Evolutionary conservation across 768 basidiomycete genomes (phyloP), one percentile per base, ranked within the genome.

Genomic region (Hygrocybe coccinea): DNA sequence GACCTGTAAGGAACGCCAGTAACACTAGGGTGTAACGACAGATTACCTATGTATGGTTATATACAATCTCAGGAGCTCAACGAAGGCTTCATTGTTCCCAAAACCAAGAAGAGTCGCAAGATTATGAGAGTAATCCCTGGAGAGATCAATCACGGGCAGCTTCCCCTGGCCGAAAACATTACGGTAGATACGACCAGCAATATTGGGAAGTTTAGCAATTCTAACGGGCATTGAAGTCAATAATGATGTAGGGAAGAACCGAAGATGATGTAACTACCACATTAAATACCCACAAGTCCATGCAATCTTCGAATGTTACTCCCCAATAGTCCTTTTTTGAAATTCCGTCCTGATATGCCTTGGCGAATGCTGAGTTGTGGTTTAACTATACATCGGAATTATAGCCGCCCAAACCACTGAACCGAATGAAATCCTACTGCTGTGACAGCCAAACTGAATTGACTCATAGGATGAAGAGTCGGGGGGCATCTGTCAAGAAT

Each of bases 241-340:
- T 37, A 33, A 50, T 6, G 7, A 17, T 10, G 41, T n/a, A 17
- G 58, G n/a, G 21, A 35, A 14, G 6, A 7, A 47, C 51, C 8
- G 14, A 48, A 24, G 17, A 29, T 29, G 29, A 29, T 8, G 29
- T 8, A 29, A 4, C n/a, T n/a, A n/a, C 29, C 29, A 29, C 29
- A 29, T 29, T 29, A 29, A 29, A 49, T 64, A 66, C 71, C 36
- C 59, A 89, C 87, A 92, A 74, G 69, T 92, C 89, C 89, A 91
- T 92, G 46, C 82, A 78, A 68, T 92, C 89, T 69, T 95, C 93
- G 58, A 91, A 94, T 50, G 86, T 87, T 52, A 93, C 89, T 59
- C 87, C 85, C 95, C 95, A 98, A 80, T 98, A 98, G 48, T 97
- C 93, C 72, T 86, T 88, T 79, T 98, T 98, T 65, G 86, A 83